Base-by-base conservation (phyloP, 2,329 filamentous ascomycete species). In the Monilinia vaccinii-corymbosi region DNA sequence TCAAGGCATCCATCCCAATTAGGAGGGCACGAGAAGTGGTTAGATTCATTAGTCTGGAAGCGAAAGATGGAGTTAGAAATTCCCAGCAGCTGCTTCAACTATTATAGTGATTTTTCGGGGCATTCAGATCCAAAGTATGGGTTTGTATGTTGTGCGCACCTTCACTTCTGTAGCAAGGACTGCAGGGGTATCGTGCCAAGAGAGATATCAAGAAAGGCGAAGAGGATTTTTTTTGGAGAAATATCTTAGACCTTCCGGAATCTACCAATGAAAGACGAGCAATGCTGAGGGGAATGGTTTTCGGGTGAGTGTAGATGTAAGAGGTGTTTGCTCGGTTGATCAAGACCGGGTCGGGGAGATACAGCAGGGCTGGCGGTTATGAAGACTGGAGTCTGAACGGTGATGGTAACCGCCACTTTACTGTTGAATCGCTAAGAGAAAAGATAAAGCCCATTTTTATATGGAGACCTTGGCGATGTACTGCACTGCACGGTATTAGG, bases 101-200 rank as follows among this genome's bases (percentile, higher is more conserved):
- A 16, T 23, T 55, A 21, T 28, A 4, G 10, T 4, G 4, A 3
- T 28, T 31, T 55, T 28, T 31, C 44, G 14, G 25, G 14, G 11
- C 5, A 18, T 16, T n/a, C 23, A 4, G 7, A 11, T 14, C 18
- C 47, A 34, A n/a, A 31, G 6, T 13, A 56, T 57, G 5, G n/a
- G 42, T 38, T 55, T 11, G 5, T 8, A 4, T 62, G 49, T 21
- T 62, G 57, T 40, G 28, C 51, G 13, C n/a, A 32, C 3, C 40
- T 57, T 11, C 38, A 42, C 8, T 60, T 55, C 13, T 62, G 61
- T n/a, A 46, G 56, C 23, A n/a, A 9, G 1, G 28, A 56, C 4
- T 62, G 62, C 40, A 38, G 18, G 8, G 18, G 40, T 40, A 44
- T 56, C 8, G 62, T 6, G 50, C 50, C 1, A 16, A 9, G 18